Conservation (phyloP, 768 basidiomycete genomes). For the Asterophora lycoperdoides region DNA sequence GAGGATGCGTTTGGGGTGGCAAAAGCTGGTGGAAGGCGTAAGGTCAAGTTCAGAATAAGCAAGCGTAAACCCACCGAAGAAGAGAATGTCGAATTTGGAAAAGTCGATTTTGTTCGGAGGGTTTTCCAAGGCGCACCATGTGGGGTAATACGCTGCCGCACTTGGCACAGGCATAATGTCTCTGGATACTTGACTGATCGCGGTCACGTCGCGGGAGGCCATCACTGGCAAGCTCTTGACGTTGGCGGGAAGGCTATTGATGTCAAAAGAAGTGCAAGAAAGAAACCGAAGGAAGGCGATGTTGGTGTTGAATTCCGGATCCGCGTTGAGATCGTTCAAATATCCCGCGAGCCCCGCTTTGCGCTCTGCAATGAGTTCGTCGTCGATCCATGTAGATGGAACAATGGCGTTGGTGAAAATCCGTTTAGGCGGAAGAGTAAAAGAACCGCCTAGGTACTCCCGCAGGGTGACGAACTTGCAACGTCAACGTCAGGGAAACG, state of each 20-base stretch:
- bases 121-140: conserved; percentile 43
- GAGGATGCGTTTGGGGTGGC: conserved; percentile 58
- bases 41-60: no score
- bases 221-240: conserved; percentile 2
- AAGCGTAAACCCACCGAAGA: conserved; percentile 45
- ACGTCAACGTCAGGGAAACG: not conserved
- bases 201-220: conserved; percentile 3
- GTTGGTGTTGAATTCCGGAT: conserved; percentile 26
- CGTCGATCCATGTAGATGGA: conserved; percentile 44
- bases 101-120: conserved; percentile 60
- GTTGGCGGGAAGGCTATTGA: not conserved
- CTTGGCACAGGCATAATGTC: conserved; percentile 22
- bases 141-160: conserved; percentile 46
- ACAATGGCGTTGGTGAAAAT: conserved; percentile 37
- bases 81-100: conserved; percentile 60
- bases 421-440: conserved; percentile 37
- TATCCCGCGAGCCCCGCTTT: conserved; percentile 38
- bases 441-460: conserved; percentile 22
- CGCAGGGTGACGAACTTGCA: conserved; percentile 24
- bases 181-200: not conserved
- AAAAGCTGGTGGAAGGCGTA: conserved; percentile 46
- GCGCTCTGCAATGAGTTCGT: conserved; percentile 40
- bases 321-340: conserved; percentile 29
- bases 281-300: conserved; percentile 32
- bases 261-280: conserved; percentile 3